A percentile compares a stretch with the other conserved stretches of the same genome.
phyloP scores from a whole-genome alignment of 1,284 basidiomycete genomes.

The Cystobasidium slooffiae region DNA sequence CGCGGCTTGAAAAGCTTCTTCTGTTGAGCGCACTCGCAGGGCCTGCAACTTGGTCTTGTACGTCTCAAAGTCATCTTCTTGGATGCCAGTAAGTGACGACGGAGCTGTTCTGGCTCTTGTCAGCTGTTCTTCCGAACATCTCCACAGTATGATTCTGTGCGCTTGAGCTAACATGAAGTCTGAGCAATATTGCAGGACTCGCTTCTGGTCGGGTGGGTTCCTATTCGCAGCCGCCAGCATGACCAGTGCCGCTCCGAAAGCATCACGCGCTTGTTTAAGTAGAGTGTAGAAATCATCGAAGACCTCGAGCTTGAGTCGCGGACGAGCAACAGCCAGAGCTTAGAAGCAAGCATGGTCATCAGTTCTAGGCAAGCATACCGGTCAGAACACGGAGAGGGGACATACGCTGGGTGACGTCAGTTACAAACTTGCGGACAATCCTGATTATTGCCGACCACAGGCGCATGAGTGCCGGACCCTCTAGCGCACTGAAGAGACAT shows the following conservation, averaged over 20 bases:
- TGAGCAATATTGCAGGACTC: constrained; percentile 12
- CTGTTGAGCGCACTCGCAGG: constrained; percentile 4
- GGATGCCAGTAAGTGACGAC: not conserved
- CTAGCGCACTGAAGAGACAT: not conserved
- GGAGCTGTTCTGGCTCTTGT: constrained; percentile 1
- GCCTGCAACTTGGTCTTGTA: constrained; percentile 21
- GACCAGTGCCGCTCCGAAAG: not conserved
- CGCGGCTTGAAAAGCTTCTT: constrained; percentile 39
- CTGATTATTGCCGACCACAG: constrained; percentile 19
- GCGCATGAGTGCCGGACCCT: constrained; percentile 35
- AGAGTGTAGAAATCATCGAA: constrained; percentile 27
- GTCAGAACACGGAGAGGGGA: not conserved
- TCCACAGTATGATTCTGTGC: constrained; percentile 19
- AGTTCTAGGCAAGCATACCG: not conserved
- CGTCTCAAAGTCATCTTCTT: constrained; percentile 7
- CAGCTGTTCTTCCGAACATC: constrained; percentile 26
- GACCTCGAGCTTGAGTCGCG: constrained; percentile 9
- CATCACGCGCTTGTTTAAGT: constrained; percentile 1
- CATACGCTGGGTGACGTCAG: constrained; percentile 38
- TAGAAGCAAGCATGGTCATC: not conserved
- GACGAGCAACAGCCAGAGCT: constrained; percentile 28
- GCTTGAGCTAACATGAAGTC: constrained; percentile 40
- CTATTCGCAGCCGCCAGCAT: not conserved
- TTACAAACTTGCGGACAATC: constrained; percentile 22
- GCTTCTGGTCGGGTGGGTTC: constrained; percentile 21